These are phyloP conservation scores for Clathrus columnatus DNA, from an alignment of 768 basidiomycete species.

Conservation along the genomic window DNA sequence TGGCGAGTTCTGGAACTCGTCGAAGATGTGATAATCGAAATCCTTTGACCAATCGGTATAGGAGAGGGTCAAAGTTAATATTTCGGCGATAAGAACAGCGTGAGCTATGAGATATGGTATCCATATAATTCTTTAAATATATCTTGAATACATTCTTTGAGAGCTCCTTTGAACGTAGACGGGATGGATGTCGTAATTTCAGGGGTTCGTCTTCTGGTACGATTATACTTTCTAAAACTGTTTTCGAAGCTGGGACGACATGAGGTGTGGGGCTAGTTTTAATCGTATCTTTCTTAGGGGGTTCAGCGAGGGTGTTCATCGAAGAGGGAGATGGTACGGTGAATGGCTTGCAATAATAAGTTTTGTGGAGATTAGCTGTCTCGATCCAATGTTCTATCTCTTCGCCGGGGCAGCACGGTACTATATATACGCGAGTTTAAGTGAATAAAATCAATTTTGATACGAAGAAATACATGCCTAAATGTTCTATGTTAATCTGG, in stretches of 20 bases:
- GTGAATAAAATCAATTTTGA: background rate
- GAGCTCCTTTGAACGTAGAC: conserved; percentile 57
- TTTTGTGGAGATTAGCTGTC: conserved; percentile 45
- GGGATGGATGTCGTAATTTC: conserved; percentile 65
- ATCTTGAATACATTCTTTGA: conserved; percentile 65
- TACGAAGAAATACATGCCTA: conserved; percentile 34
- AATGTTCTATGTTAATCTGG: conserved; percentile 38
- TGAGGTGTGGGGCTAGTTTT: background rate
- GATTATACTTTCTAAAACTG: conserved; percentile 4
- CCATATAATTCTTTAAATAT: conserved; percentile 76
- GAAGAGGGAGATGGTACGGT: conserved; percentile 29
- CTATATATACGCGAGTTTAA: background rate
- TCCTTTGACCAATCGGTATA: conserved; percentile 26
- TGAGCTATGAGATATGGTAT: conserved; percentile 21
- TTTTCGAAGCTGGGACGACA: conserved; percentile 16
- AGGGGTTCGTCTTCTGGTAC: conserved; percentile 22
- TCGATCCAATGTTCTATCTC: conserved; percentile 49
- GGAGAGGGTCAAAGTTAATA: background rate
- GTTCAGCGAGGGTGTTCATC: conserved; percentile 12
- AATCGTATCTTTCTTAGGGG: background rate
- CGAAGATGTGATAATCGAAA: conserved; percentile 70
- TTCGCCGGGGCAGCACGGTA: conserved; percentile 36
- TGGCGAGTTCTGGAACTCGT: conserved; percentile 63
- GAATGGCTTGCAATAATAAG: conserved; percentile 48
- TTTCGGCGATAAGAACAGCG: background rate